phyloP scores from a whole-genome alignment of 768 basidiomycete species.

The Pisolithus orientalis region DNA sequence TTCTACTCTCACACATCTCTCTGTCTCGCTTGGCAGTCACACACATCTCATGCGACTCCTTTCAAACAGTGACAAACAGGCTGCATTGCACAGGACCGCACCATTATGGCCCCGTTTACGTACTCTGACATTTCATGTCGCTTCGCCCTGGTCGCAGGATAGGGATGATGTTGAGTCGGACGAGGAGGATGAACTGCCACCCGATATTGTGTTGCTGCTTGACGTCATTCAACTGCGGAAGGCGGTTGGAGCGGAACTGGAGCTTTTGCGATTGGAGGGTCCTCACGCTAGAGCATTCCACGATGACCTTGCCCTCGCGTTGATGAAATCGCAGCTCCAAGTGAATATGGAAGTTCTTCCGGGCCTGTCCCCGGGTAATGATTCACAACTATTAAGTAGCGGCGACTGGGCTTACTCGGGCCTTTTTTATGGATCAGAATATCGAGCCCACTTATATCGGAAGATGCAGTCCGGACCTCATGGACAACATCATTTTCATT shows the following conservation, averaged over 20 bases:
- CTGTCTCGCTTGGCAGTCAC: constrained; percentile 27
- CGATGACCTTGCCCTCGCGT: constrained; percentile 17
- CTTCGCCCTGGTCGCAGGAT: constrained; percentile 23
- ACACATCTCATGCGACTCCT: constrained; percentile 27
- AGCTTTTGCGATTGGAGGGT: constrained; percentile 22
- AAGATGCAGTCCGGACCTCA: constrained; percentile 18
- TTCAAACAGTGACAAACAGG: constrained; percentile 29
- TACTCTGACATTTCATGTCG: constrained; percentile 23
- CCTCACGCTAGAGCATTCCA: constrained; percentile 17
- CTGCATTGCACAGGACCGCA: constrained; percentile 24
- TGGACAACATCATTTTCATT: constrained; percentile 5
- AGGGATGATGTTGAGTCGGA: constrained; percentile 26
- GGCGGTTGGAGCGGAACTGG: constrained; percentile 22
- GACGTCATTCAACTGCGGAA: constrained; percentile 28
- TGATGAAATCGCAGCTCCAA: constrained; percentile 22
- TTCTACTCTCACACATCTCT: constrained; percentile 29
- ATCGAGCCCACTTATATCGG: constrained; percentile 25
- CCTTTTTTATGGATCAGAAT: constrained; percentile 26
- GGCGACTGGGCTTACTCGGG: constrained; percentile 24
- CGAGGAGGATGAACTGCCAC: constrained; percentile 27
- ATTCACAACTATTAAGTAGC: constrained; percentile 13
- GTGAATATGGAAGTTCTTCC: constrained; percentile 17
- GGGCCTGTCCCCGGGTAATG: constrained; percentile 8
- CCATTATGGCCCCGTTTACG: constrained; percentile 27
- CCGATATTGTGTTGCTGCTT: constrained; percentile 24